Conservation (phyloP, 805 yeast genomes). For the Tetrapisispora taiwanensis region DNA sequence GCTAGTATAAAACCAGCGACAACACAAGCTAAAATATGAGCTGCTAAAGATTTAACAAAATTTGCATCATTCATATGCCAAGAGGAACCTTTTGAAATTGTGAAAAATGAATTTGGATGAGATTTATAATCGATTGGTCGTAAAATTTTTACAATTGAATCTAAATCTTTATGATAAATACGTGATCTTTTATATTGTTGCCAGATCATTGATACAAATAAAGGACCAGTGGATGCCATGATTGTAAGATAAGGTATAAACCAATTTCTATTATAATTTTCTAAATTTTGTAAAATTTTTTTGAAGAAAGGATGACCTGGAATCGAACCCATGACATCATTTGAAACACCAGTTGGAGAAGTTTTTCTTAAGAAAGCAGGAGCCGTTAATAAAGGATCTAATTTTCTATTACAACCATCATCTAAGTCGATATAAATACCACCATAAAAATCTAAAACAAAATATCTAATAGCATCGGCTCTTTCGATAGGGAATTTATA, state of each 20-base stretch:
- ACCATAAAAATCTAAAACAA: slow-evolving; percentile 70
- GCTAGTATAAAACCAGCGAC: slow-evolving; percentile 57
- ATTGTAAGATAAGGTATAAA: slow-evolving; percentile 79
- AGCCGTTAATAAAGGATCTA: slow-evolving; percentile 69
- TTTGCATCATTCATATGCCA: slow-evolving; percentile 89
- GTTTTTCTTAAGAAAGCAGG: slow-evolving; percentile 84
- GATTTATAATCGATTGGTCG: slow-evolving; percentile 64
- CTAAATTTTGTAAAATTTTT: slow-evolving; percentile 53
- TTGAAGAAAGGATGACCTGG: slow-evolving; percentile 79
- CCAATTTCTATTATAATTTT: slow-evolving; percentile 62
- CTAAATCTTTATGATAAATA: slow-evolving; percentile 41
- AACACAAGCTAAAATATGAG: slow-evolving; percentile 63
- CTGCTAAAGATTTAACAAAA: slow-evolving; percentile 58
- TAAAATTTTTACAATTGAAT: slow-evolving; percentile 42
- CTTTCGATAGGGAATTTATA: slow-evolving; percentile 76
- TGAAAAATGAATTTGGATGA: slow-evolving; percentile 50
- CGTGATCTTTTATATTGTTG: slow-evolving; percentile 70
- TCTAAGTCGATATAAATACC: slow-evolving; percentile 85
- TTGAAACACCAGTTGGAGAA: slow-evolving; percentile 79
- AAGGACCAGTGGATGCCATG: slow-evolving; percentile 89
- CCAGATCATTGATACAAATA: slow-evolving; percentile 76
- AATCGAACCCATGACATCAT: slow-evolving; percentile 83
- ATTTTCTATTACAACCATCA: slow-evolving; percentile 66
- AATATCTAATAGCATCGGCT: slow-evolving; percentile 85
- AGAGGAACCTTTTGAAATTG: slow-evolving; percentile 70